Evolutionary conservation across 306 rosid species (phyloP).

Genomic region (Benincasa hispida): DNA sequence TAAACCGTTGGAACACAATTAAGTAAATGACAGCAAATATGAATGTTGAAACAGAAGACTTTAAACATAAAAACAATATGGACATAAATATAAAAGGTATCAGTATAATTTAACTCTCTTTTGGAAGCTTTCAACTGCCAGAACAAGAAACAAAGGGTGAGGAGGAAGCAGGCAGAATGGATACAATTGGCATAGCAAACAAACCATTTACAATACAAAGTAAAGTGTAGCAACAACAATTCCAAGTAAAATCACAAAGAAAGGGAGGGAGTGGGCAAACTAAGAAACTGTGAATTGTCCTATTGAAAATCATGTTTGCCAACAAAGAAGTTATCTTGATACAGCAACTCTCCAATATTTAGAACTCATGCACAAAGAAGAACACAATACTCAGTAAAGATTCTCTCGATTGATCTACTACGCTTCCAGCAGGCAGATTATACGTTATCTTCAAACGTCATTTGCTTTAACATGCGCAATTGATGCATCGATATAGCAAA

Average conservation of each 20-base stretch:
- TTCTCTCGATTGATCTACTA: background rate
- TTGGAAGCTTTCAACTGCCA: background rate
- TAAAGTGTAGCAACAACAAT: constrained; percentile 19
- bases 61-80: background rate
- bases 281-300: constrained; percentile 7
- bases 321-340: constrained; percentile 4
- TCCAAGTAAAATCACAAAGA: constrained; percentile 12
- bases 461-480: constrained; percentile 12
- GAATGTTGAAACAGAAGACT: too few species aligned
- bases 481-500: constrained; percentile 16
- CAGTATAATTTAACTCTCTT: background rate
- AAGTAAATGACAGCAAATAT: too few species aligned
- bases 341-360: constrained; percentile 7
- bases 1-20: too few species aligned
- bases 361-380: constrained; percentile 1
- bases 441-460: background rate
- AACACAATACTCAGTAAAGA: background rate
- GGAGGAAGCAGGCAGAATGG: background rate
- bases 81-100: background rate
- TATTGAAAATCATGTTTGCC: background rate
- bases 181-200: constrained; percentile 20
- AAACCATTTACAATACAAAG: constrained; percentile 34
- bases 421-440: background rate
- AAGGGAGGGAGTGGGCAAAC: constrained; percentile 6
- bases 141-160: background rate